These are phyloP conservation scores for Parastagonospora avenae DNA, from an alignment of 2,329 filamentous ascomycete species.

Conservation along the genomic window DNA sequence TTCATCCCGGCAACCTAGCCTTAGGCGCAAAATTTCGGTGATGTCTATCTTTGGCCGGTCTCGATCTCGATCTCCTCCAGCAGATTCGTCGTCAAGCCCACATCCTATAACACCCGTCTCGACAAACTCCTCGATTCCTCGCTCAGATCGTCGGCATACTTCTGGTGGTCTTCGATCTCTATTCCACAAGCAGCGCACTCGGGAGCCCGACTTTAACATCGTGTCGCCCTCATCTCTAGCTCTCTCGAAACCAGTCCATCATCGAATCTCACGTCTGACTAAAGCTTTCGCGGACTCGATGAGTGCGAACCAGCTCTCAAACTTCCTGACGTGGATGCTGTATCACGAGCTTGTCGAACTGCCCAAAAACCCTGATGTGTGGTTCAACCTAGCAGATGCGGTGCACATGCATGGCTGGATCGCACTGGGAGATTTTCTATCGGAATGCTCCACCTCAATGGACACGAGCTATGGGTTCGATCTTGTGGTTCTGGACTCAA, in stretches of 20 bases:
- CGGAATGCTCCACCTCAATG: background rate
- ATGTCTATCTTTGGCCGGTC: no score
- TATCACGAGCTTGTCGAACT: constrained; percentile 29
- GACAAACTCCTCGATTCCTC: background rate
- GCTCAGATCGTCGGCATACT: background rate
- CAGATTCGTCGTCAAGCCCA: background rate
- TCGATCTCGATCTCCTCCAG: background rate
- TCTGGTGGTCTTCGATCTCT: constrained; percentile 1
- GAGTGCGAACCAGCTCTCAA: constrained; percentile 15
- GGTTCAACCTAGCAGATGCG: constrained; percentile 16
- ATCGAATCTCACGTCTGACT: constrained; percentile 7
- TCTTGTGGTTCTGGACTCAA: constrained; percentile 21
- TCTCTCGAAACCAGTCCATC: background rate
- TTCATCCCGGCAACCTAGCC: no score
- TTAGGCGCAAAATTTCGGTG: no score
- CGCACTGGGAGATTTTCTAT: constrained; percentile 17
- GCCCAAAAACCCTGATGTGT: constrained; percentile 17
- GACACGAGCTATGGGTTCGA: constrained; percentile 12
- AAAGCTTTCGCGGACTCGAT: constrained; percentile 23
- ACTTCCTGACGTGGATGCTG: constrained; percentile 30
- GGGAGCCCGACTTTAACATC: constrained; percentile 2
- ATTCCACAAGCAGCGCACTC: background rate
- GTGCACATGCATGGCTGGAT: constrained; percentile 33
- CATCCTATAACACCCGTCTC: background rate
- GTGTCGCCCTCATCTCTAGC: constrained; percentile 4